Base-by-base conservation (phyloP, 495 filamentous ascomycete species). In the Hypoxylon trugodes region DNA sequence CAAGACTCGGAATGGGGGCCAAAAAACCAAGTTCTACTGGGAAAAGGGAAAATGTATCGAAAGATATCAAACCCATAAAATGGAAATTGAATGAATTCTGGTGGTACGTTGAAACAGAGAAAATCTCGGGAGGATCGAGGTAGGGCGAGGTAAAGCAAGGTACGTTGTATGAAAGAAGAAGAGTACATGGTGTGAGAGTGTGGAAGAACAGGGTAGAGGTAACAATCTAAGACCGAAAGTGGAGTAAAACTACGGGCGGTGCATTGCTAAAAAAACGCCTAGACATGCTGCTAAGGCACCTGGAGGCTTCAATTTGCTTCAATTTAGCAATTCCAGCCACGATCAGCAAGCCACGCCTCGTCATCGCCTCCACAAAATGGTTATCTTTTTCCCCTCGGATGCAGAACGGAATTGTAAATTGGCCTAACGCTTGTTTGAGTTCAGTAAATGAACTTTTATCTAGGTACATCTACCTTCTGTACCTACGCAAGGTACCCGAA, bases 311-410 rank as follows among this genome's bases (percentile, higher is more conserved):
- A n/a, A n/a, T n/a, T 12, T 26, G 16, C 45, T 56, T 41, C 49
- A 22, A 45, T 43, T 57, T 62, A 62, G 41, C 32, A 51, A 37
- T 60, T 42, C 55, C 59, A 64, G 65, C 65, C 59, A 68, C 59
- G 35, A 51, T 65, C 30, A 55, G 50, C 42, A 64, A 68, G 65
- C 60, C 59, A 68, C 65, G 65, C 65, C 65, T 65, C 65, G 65
- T 68, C 65, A 68, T 68, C 65, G 65, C 65, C 60, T 59, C 65
- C 54, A 53, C 35, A 41, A 40, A 59, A 54, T 33, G 33, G 53
- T 41, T 58, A 58, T 26, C 33, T 21, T 15, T 9, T 30, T 30
- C 28, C 28, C 10, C 37, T 59, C 59, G 54, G 53, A 25, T 33
- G 54, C 54, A 51, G 53, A 60, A 33, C 42, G 48, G 59, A 59